A percentile compares a stretch with the other conserved stretches of the same genome.
These are phyloP conservation scores for Hymenoscyphus albidus DNA, from an alignment of 2,329 filamentous ascomycete genomes.

Conservation along the genomic window DNA sequence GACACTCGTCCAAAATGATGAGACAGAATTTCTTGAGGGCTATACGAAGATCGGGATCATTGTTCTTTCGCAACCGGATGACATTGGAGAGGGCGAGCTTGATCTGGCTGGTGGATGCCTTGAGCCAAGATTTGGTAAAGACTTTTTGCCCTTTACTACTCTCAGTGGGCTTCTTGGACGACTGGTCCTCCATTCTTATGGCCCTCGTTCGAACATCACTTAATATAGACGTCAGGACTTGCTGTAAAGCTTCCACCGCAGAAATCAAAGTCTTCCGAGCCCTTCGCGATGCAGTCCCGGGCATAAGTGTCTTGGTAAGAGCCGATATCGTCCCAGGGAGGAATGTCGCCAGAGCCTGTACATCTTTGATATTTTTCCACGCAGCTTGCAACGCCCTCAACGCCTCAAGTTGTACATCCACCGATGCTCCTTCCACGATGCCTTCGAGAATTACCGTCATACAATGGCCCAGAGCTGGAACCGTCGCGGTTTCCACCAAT, in stretches of 20 bases:
- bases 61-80: constrained; percentile 69
- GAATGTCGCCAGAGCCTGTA: constrained; percentile 75
- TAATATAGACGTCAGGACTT: constrained; percentile 52
- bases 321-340: constrained; percentile 84
- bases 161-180: constrained; percentile 28
- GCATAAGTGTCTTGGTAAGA: constrained; percentile 66
- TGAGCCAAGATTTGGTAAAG: constrained; percentile 61
- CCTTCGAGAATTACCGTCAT: constrained; percentile 77
- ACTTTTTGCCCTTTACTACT: constrained; percentile 38
- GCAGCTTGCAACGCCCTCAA: constrained; percentile 61
- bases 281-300: constrained; percentile 59
- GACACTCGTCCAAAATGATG: constrained; percentile 73
- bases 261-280: constrained; percentile 61
- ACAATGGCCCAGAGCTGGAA: constrained; percentile 77
- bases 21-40: constrained; percentile 70
- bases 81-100: constrained; percentile 78
- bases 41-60: constrained; percentile 62
- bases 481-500: constrained; percentile 53
- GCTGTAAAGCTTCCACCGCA: constrained; percentile 55
- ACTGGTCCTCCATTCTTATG: constrained; percentile 29
- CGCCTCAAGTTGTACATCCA: constrained; percentile 68
- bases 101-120: constrained; percentile 74
- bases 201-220: constrained; percentile 52
- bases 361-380: constrained; percentile 62
- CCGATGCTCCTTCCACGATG: constrained; percentile 59